Evolutionary conservation across 495 filamentous ascomycete species (phyloP), one percentile per base, ranked within the genome.

Genomic region (Hyaloscypha bicolor): DNA sequence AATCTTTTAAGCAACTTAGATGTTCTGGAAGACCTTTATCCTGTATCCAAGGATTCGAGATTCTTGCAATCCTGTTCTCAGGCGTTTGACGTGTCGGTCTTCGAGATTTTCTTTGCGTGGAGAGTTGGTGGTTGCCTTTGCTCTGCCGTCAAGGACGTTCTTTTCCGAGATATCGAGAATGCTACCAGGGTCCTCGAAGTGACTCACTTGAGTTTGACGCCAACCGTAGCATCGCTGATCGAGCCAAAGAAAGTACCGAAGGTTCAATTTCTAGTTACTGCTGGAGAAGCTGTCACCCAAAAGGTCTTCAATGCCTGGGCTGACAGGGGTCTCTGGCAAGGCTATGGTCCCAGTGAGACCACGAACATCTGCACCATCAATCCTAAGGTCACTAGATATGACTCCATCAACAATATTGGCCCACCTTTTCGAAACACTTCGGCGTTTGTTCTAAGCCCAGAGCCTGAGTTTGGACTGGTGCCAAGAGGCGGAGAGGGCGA

Each of bases 31-130:
- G 76, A 79, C 9, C 77, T 89, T 2, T 94, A 93, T 73, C 86
- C 88, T 1, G 74, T 77, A 0, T 63, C 70, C 0, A 63, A 72
- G 3, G 72, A 73, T 5, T 80, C 86, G 1, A 82, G 84, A 33
- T 75, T 93, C 29, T 76, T 96, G 4, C 91, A 93, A 71, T 85
- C 89, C 9, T 92, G 87, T 69, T 90, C 88, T 0, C 87, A 90
- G 72, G 87, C 86, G 19, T 94, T 92, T 71, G 88, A 92, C 73
- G 87, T 92, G 21, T 92, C 90, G 2, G 88, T 94, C 1, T 92
- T 93, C 69, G 92, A 93, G 68, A 89, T 93, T 19, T 92, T 94
- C 71, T 93, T 91, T 66, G 76, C 91, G 11, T 93, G 90, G 91
- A 82, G 82, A 29, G 80, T 80, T 39, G 90, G 90, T n/a, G 88